Percentiles rank a stretch among this genome's conserved stretches.
Conservation (phyloP, 2,329 filamentous ascomycete genomes). For the Aspergillus eucalypticola region DNA sequence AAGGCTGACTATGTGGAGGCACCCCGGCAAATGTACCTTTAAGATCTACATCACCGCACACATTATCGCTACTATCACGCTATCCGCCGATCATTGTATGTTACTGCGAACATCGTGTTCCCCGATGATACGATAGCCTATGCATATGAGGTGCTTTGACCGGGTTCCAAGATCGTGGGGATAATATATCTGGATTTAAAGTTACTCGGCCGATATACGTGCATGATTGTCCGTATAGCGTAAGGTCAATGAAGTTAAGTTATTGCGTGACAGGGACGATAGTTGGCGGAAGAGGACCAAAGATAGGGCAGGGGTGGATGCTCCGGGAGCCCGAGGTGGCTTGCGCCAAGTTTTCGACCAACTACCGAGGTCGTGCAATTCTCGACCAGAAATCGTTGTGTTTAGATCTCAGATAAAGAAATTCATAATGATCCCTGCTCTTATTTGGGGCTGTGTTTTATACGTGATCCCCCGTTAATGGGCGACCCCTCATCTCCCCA, state of each 20-base stretch:
- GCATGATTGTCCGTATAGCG: not conserved
- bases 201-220: not conserved
- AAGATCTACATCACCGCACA: not conserved
- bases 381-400: not conserved
- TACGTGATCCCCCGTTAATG: not conserved
- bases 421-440: not conserved
- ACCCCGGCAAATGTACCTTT: not conserved
- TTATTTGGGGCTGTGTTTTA: not conserved
- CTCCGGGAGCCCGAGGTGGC: not conserved
- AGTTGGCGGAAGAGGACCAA: slow-evolving; percentile 6
- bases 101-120: not conserved
- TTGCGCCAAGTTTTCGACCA: not conserved
- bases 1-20: not conserved
- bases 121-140: slow-evolving; percentile 14
- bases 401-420: not conserved
- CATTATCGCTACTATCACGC: not conserved
- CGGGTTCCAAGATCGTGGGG: not conserved
- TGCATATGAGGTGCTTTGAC: slow-evolving; percentile 16
- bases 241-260: not conserved
- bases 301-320: not conserved
- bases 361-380: not conserved
- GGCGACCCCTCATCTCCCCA: slow-evolving; percentile 7
- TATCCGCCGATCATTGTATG: not conserved
- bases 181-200: not conserved
- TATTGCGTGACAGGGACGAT: slow-evolving; percentile 7